Percentiles rank a stretch among this genome's conserved stretches.
Evolutionary conservation across 257 asterid species (phyloP).

Genomic region (Sherardia arvensis): DNA sequence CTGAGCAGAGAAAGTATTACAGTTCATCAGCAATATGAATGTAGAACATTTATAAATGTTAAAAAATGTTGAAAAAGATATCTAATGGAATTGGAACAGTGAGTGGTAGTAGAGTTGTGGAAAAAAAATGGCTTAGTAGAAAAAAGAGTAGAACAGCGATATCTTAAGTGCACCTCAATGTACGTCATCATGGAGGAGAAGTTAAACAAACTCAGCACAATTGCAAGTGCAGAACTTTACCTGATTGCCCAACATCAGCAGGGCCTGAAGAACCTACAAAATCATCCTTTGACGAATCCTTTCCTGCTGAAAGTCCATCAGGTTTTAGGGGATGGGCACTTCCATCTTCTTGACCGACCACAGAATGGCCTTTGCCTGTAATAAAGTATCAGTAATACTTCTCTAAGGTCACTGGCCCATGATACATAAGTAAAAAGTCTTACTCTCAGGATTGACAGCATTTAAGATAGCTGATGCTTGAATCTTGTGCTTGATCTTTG

Average conservation of each 20-base stretch:
- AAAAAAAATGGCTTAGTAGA: neutral
- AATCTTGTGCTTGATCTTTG: constrained; percentile 36
- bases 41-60: neutral
- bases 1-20: constrained; percentile 30
- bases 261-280: constrained; percentile 65
- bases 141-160: neutral
- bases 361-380: constrained; percentile 42
- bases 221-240: constrained; percentile 22
- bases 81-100: neutral
- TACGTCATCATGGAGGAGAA: neutral
- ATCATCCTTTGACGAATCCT: constrained; percentile 39
- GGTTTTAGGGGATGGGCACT: constrained; percentile 26
- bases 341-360: constrained; percentile 34
- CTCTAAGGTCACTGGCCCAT: neutral
- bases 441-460: constrained; percentile 57
- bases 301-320: constrained; percentile 29
- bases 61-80: neutral
- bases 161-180: neutral
- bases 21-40: neutral
- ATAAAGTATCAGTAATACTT: constrained; percentile 13
- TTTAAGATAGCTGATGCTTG: constrained; percentile 39
- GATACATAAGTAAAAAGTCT: constrained; percentile 15
- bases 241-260: constrained; percentile 53
- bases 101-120: neutral
- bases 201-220: neutral